Base-by-base conservation (phyloP, 129 eudicot genomes). In the Pittosporum tobira region DNA sequence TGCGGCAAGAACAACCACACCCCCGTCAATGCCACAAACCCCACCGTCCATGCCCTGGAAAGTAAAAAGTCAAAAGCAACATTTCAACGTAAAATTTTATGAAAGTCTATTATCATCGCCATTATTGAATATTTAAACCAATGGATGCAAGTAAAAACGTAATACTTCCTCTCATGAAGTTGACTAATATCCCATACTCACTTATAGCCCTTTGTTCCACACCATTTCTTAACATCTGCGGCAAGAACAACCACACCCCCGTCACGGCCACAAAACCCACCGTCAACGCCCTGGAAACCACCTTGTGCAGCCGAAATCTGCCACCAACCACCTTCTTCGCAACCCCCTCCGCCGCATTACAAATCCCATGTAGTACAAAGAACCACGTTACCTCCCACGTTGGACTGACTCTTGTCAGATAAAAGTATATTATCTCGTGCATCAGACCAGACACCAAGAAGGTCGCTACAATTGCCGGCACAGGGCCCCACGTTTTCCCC, bases 351-450 rank as follows among this genome's bases (percentile, higher is more conserved):
- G n/a, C 66, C 13, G 68, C 81, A 37, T 78, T 74, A 47, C 71
- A 76, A 25, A 81, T 34, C 27, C 95, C 95, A 2, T 85, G 90
- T 4, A 85, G 7, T 1, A 79, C 71, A 59, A 85, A 82, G 68
- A 79, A 81, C 79, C 82, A 79, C 29, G 90, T 82, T 61, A 79
- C 86, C 81, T 81, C 84, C 82, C 90, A 81, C 62, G 95, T 81
- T 7, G 87, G 87, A 3, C 20, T 1, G 1, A 52, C 87, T 16
- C 75, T 85, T 0, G 81, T 55, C 6, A 81, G 8, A 31, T 81
- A 85, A 38, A 42, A 76, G 29, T 57, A 78, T 1, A 82, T 57
- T 37, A 66, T 1, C 73, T 85, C 95, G 52, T 85, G 95, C 87
- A 78, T 76, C 20, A 85, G 21, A 0, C 95, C 87, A 1, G 95